Base-by-base conservation (phyloP, 2,329 filamentous ascomycete species). In the Fusarium sp. region DNA sequence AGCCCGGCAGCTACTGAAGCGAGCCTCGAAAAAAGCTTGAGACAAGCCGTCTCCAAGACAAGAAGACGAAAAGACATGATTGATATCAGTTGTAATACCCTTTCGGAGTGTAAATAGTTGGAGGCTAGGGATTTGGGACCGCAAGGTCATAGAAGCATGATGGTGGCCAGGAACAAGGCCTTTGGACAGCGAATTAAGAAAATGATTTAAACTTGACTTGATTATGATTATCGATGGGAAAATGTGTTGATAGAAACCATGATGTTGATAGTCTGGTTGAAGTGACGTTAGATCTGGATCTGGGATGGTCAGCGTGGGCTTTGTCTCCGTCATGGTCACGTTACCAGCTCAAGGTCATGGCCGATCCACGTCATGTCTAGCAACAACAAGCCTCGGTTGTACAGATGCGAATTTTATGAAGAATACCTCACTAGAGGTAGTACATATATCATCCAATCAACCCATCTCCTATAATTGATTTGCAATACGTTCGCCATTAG, bases 21-120 rank as follows among this genome's bases (percentile, higher is more conserved):
- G 32, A 23, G 57, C 63, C 45, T 56, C 5, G 30, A 20, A 34
- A 14, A 60, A 50, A 63, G 59, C 54, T 61, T 48, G 43, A 65
- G 43, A 50, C 16, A 11, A 14, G 23, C 27, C 18, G 34, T 25
- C 43, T 64, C 52, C 70, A 57, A 37, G 34, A 59, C 35, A 50
- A 71, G 58, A 69, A 70, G 64, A 62, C 32, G 37, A 70, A 69
- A 62, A 61, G 58, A 63, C 43, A 73, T 76, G 72, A 76, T 66
- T 68, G 68, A 75, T 79, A 79, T 67, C 65, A 74, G 74, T 78
- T 79, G 75, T 79, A 79, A 79, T 79, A 78, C 75, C 67, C 77
- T 71, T 79, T 79, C 75, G 74, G 68, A 67, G 57, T 76, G 77
- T 79, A 79, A 76, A 79, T 79, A 79, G 61, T 77, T 73, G 68